Percentiles rank a stretch among this genome's conserved stretches.
Evolutionary conservation across 371 early-diverging fungal species (phyloP).

Genomic region (Syncephalastrum monosporum): DNA sequence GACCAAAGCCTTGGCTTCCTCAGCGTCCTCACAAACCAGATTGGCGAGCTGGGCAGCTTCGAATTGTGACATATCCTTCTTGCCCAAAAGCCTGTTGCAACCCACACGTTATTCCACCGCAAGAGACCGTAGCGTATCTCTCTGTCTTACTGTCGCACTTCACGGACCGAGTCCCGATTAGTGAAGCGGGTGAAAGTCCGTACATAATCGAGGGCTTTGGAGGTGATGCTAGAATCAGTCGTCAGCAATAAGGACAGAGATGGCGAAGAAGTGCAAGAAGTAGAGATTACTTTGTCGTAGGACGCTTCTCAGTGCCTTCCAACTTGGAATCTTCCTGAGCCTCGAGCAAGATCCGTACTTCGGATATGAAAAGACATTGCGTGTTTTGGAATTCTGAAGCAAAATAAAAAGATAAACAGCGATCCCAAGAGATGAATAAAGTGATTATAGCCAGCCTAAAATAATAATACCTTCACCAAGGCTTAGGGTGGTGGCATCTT

Average conservation of each 20-base stretch:
- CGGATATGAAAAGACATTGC: constrained; percentile 85
- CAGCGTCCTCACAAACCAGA: constrained; percentile 83
- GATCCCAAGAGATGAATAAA: neutral
- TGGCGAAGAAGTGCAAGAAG: neutral
- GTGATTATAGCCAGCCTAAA: no score
- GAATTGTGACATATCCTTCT: constrained; percentile 68
- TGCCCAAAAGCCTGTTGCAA: constrained; percentile 50
- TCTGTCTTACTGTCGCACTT: constrained; percentile 73
- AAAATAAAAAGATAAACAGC: neutral
- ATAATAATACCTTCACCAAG: constrained; percentile 67
- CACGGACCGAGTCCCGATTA: constrained; percentile 81
- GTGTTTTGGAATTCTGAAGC: constrained; percentile 71
- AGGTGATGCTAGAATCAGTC: constrained; percentile 54
- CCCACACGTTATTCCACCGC: neutral
- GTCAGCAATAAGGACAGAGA: neutral
- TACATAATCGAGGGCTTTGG: constrained; percentile 81
- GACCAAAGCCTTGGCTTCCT: constrained; percentile 68
- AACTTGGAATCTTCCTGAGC: constrained; percentile 56
- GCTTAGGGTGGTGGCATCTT: constrained; percentile 72
- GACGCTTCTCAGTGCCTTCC: constrained; percentile 30
- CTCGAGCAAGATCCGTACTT: constrained; percentile 80
- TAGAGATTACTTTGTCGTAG: constrained; percentile 36
- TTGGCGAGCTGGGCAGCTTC: constrained; percentile 90
- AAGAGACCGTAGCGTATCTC: constrained; percentile 3
- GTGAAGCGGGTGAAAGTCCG: constrained; percentile 79